Percentiles rank a stretch among this genome's conserved stretches.
Evolutionary conservation across 108 stramenopile species (phyloP).

Genomic region (Cyclotella cryptica): DNA sequence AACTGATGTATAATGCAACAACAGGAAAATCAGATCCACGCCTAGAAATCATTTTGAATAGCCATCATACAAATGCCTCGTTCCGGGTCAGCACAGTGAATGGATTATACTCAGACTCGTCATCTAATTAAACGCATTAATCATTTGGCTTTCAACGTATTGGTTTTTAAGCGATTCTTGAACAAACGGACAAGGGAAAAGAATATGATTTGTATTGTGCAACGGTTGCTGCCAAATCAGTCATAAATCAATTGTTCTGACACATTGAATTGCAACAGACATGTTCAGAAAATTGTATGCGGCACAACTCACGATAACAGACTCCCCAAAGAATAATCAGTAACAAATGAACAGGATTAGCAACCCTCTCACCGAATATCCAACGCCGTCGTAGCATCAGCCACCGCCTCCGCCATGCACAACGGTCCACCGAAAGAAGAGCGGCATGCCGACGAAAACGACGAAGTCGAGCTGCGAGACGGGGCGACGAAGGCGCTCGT

Average conservation of each 20-base stretch:
- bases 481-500: conserved; percentile 4
- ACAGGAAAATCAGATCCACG: not conserved
- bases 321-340: not conserved
- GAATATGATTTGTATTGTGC: too few species aligned
- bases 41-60: not conserved
- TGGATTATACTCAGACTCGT: conserved; percentile 27
- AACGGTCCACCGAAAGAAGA: not conserved
- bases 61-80: conserved; percentile 35
- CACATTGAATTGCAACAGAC: too few species aligned
- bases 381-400: not conserved
- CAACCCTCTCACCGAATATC: conserved; percentile 11
- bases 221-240: too few species aligned
- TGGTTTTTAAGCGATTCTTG: not conserved
- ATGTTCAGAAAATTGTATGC: too few species aligned
- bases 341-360: not conserved
- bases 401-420: conserved; percentile 1
- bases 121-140: conserved; percentile 28
- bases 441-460: not conserved
- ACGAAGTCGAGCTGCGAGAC: not conserved
- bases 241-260: too few species aligned
- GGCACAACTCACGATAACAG: too few species aligned
- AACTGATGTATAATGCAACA: not conserved
- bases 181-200: too few species aligned
- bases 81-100: conserved; percentile 19
- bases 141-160: conserved; percentile 5